A percentile compares a stretch with the other conserved stretches of the same genome.
Evolutionary conservation across 805 yeast species (phyloP).

Genomic region (Sugiyamaella smithiae): DNA sequence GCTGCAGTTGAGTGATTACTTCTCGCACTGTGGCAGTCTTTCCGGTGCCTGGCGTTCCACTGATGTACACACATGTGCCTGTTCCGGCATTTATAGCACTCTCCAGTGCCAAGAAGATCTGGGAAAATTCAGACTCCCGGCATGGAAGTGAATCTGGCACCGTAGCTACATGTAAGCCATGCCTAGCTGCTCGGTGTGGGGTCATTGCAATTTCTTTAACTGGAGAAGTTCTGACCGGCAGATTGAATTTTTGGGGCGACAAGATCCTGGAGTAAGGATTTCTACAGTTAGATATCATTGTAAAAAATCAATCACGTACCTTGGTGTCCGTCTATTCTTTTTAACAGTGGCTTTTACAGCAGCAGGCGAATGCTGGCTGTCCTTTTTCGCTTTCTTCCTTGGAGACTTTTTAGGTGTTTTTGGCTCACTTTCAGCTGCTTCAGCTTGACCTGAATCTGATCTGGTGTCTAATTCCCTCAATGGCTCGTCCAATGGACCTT

Average conservation of each 20-base stretch:
- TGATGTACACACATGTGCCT: conserved; percentile 83
- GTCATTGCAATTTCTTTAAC: conserved; percentile 12
- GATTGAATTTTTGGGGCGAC: conserved; percentile 9
- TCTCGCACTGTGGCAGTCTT: conserved; percentile 92
- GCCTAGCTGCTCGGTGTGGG: conserved; percentile 31
- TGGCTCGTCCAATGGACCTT: too few species aligned
- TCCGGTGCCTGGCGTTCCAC: conserved; percentile 98
- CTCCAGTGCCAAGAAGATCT: conserved; percentile 65
- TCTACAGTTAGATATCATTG: too few species aligned
- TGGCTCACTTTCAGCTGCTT: background rate
- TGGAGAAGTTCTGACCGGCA: conserved; percentile 13
- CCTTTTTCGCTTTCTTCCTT: too few species aligned
- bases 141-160: conserved; percentile 66
- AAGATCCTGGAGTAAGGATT: background rate
- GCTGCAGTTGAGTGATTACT: conserved; percentile 66
- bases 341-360: too few species aligned
- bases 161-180: conserved; percentile 35
- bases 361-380: too few species aligned
- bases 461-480: too few species aligned
- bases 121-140: conserved; percentile 76
- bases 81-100: conserved; percentile 64
- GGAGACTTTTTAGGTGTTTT: too few species aligned
- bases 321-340: too few species aligned
- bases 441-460: too few species aligned
- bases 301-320: too few species aligned